Evolutionary conservation across 2,329 filamentous ascomycete genomes (phyloP).

Genomic region (Metarhizium guizhouense): DNA sequence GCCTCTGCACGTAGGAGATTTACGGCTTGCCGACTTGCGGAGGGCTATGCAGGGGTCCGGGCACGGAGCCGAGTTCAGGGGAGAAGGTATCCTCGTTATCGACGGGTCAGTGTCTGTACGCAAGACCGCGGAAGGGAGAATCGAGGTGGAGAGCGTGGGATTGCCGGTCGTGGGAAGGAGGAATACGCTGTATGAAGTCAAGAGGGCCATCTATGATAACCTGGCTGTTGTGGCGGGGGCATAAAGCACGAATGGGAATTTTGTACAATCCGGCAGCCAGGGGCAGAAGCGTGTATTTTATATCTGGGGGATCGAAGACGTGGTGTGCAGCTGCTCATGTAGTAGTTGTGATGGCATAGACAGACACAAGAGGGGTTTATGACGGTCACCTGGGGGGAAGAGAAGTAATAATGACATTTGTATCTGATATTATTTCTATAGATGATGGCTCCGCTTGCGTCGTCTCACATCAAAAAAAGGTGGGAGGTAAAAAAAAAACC

Average conservation of each 20-base stretch:
- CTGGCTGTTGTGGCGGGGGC: conserved; percentile 80
- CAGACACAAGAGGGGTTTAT: no score
- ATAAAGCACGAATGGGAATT: conserved; percentile 26
- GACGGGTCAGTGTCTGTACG: conserved; percentile 82
- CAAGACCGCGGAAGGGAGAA: conserved; percentile 77
- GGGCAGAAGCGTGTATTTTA: not conserved
- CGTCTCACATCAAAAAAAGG: not conserved
- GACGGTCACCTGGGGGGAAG: no score
- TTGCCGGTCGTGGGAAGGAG: conserved; percentile 26
- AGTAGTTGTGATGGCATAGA: not conserved
- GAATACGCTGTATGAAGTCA: conserved; percentile 78
- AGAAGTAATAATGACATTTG: not conserved
- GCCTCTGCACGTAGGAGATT: conserved; percentile 88
- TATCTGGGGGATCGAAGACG: not conserved
- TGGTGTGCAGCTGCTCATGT: not conserved
- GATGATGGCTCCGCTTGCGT: not conserved
- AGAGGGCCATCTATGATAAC: conserved; percentile 86
- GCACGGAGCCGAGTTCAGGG: conserved; percentile 84
- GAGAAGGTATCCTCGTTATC: conserved; percentile 84
- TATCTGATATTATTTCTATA: not conserved
- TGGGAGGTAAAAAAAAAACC: no score
- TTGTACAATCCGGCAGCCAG: not conserved
- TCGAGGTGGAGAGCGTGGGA: conserved; percentile 77
- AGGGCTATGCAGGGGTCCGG: conserved; percentile 74
- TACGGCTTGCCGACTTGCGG: conserved; percentile 79